These are phyloP conservation scores for Mycothermus thermophilus DNA, from an alignment of 495 filamentous ascomycete genomes.

Conservation along the genomic window DNA sequence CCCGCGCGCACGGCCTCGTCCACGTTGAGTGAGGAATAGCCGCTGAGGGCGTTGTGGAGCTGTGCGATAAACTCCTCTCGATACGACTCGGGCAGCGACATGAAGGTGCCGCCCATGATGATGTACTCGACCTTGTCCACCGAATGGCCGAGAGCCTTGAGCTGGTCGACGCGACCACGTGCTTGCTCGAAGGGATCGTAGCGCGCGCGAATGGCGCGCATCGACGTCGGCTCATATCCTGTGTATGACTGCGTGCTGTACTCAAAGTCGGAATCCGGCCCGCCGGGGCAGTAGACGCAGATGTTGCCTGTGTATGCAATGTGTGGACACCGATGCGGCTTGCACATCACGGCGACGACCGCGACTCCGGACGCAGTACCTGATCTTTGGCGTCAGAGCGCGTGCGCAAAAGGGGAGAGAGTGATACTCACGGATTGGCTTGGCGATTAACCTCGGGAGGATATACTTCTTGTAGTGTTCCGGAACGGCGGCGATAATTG, in stretches of 20 bases:
- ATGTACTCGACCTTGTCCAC: conserved; percentile 99
- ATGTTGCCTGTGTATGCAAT: conserved; percentile 98
- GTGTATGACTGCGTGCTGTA: conserved; percentile 98
- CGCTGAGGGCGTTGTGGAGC: conserved; percentile 88
- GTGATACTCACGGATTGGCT: conserved; percentile 83
- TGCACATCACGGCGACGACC: conserved; percentile 99
- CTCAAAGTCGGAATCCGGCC: conserved; percentile 95
- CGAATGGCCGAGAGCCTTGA: conserved; percentile 85
- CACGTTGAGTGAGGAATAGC: conserved; percentile 79
- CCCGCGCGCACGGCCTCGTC: conserved; percentile 88
- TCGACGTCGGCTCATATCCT: conserved; percentile 93
- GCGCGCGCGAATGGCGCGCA: conserved; percentile 92
- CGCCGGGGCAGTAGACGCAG: conserved; percentile 96
- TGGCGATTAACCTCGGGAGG: conserved; percentile 84
- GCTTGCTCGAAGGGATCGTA: conserved; percentile 99
- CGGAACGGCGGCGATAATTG: conserved; percentile 92
- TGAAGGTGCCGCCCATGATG: conserved; percentile 98
- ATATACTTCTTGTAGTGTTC: conserved; percentile 99
- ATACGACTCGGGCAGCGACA: conserved; percentile 83
- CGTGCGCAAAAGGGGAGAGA: too few species aligned
- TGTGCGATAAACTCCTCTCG: conserved; percentile 87
- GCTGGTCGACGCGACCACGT: conserved; percentile 86
- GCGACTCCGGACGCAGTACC: conserved; percentile 92
- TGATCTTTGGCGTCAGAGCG: too few species aligned
- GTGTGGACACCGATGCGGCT: conserved; percentile 93